A percentile compares a stretch with the other conserved stretches of the same genome.
phyloP scores from a whole-genome alignment of 1,139 yeast species.

The Lodderomyces parapsilosis region DNA sequence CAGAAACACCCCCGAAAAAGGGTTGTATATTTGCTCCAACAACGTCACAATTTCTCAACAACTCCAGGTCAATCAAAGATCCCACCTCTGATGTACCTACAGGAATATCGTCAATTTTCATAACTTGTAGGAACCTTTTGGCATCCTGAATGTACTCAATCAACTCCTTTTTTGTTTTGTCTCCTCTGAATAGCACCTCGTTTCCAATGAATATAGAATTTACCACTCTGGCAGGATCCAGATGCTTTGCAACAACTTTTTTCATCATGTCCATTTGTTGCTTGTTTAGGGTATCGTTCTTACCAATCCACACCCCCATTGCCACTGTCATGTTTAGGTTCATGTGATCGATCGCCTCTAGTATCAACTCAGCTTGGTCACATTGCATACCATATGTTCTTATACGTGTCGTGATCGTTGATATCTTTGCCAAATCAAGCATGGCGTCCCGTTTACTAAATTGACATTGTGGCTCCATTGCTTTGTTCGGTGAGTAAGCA shows the following conservation, averaged over 20 bases:
- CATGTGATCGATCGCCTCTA: constrained; percentile 52
- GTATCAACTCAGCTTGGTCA: constrained; percentile 50
- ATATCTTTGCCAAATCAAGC: constrained; percentile 54
- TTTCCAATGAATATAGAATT: constrained; percentile 60
- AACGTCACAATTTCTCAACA: constrained; percentile 48
- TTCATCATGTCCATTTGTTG: constrained; percentile 47
- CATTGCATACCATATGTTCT: constrained; percentile 67
- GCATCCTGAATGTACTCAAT: constrained; percentile 43
- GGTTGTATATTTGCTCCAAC: constrained; percentile 70
- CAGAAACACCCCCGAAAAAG: constrained; percentile 60
- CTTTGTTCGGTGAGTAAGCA: constrained; percentile 57
- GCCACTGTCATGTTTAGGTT: constrained; percentile 56
- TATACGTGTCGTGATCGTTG: constrained; percentile 57
- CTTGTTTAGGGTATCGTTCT: constrained; percentile 36
- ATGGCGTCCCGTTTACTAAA: constrained; percentile 46
- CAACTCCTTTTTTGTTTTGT: constrained; percentile 38
- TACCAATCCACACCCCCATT: constrained; percentile 65
- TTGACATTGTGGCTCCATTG: constrained; percentile 54
- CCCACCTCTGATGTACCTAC: constrained; percentile 62
- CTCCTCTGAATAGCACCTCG: constrained; percentile 60
- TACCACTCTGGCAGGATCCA: constrained; percentile 36
- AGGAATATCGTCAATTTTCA: constrained; percentile 38
- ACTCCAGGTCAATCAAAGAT: constrained; percentile 32
- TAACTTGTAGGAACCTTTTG: constrained; percentile 31
- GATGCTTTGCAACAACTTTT: constrained; percentile 41